Evolutionary conservation across 148 eudicot species (phyloP), one percentile per base, ranked within the genome.

Genomic region (Simmondsia chinensis): DNA sequence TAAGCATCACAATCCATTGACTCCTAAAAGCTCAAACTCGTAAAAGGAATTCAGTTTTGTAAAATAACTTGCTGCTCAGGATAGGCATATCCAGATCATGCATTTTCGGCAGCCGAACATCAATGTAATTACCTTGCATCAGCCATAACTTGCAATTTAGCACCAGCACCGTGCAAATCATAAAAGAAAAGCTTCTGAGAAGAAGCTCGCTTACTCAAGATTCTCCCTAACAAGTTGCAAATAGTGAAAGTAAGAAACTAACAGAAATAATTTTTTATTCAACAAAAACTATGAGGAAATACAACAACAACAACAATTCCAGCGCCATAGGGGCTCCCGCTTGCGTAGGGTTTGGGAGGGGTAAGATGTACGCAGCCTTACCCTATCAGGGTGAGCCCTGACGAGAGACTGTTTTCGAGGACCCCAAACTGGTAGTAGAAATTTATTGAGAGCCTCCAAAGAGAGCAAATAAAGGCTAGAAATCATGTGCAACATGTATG

Each of bases 101-200:
- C 18, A 27, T 25, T 7, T 7, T 9, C 7, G 18, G 20, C n/a
- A n/a, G n/a, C n/a, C n/a, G 34, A 41, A 36, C 10, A 29, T 16
- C 5, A 9, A 33, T 37, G 46, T 33, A 28, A 33, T 33, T 72
- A 87, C 65, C 80, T 76, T 59, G 79, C 84, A 74, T 76, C 83
- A 20, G 88, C 66, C 76, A 83, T 72, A 30, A 83, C 59, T 74
- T 83, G 94, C 29, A 80, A 72, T 59, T 83, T 83, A 28, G 73
- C 81, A 65, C 74, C 75, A 43, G 43, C 26, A 20, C 72, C 76
- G 51, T 73, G 70, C 52, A 83, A 66, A 64, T 80, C 94, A 42
- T 79, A 83, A 34, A 83, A 83, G 56, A 73, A 56, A 23, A 83
- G 67, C 58, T 76, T 80, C 18, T 76, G 31, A 9, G 88, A 79